Evolutionary conservation across 306 rosid genomes (phyloP).

Genomic region (Nissolia schottii): DNA sequence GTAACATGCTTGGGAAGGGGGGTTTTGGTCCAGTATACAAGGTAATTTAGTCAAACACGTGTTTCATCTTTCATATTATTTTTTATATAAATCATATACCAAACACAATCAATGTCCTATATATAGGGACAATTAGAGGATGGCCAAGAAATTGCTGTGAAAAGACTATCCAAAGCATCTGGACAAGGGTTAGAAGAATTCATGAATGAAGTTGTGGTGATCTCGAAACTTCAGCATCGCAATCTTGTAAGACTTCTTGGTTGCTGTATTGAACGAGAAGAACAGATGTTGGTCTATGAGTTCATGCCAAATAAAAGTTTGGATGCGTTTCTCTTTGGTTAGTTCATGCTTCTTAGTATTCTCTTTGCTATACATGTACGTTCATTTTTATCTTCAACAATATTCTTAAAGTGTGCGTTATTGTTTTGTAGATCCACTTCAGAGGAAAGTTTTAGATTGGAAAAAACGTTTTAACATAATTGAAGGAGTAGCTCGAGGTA

Average conservation of each 20-base stretch:
- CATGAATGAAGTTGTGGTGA: constrained; percentile 41
- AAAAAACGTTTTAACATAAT: constrained; percentile 20
- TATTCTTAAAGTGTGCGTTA: not conserved
- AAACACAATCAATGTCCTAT: not conserved
- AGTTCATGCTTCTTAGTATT: not conserved
- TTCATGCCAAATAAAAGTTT: constrained; percentile 48
- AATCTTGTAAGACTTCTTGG: constrained; percentile 49
- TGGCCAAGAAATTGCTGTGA: constrained; percentile 43
- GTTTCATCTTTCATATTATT: not conserved
- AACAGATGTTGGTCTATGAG: constrained; percentile 43
- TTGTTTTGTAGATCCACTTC: constrained; percentile 4
- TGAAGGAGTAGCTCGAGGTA: constrained; percentile 35
- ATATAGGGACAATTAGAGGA: constrained; percentile 33
- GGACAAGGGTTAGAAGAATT: constrained; percentile 45
- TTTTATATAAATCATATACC: not conserved
- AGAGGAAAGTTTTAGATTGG: constrained; percentile 19
- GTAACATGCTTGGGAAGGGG: constrained; percentile 27
- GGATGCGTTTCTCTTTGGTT: constrained; percentile 46
- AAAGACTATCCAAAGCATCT: constrained; percentile 40
- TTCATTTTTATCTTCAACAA: not conserved
- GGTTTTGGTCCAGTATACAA: constrained; percentile 36
- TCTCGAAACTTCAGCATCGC: constrained; percentile 48
- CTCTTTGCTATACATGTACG: not conserved
- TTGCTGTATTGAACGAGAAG: constrained; percentile 40
- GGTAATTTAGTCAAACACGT: not conserved